Percentiles rank a stretch among this genome's conserved stretches.
phyloP scores from a whole-genome alignment of 345 rosid species.

The Punica granatum region DNA sequence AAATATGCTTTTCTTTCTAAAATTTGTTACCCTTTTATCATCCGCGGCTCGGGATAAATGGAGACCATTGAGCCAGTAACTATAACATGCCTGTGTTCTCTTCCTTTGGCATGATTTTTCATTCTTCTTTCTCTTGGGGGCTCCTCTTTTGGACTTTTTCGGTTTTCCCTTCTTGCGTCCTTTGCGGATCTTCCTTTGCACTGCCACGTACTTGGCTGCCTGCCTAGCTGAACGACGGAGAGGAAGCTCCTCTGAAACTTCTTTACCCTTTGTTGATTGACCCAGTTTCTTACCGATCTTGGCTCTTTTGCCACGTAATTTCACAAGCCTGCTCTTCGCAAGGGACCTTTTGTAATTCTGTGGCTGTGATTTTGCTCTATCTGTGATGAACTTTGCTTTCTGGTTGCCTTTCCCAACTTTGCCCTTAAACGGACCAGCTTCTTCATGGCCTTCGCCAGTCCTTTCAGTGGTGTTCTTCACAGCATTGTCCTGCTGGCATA shows the following conservation, averaged over 20 bases:
- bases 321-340: slow-evolving; percentile 26
- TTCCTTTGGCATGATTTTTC: slow-evolving; percentile 40
- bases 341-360: slow-evolving; percentile 25
- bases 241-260: slow-evolving; percentile 45
- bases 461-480: slow-evolving; percentile 19
- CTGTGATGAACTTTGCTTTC: slow-evolving; percentile 18
- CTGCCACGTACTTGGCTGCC: slow-evolving; percentile 30
- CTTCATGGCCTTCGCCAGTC: slow-evolving; percentile 26
- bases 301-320: slow-evolving; percentile 16
- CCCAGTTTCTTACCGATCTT: slow-evolving; percentile 8
- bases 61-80: slow-evolving; percentile 91
- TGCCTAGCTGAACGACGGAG: slow-evolving; percentile 80
- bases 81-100: slow-evolving; percentile 47
- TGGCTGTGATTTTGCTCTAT: slow-evolving; percentile 28
- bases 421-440: slow-evolving; percentile 25
- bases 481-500: slow-evolving; percentile 41
- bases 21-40: slow-evolving; percentile 60
- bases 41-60: slow-evolving; percentile 50
- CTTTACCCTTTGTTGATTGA: slow-evolving; percentile 34
- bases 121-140: slow-evolving; percentile 34
- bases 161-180: slow-evolving; percentile 30
- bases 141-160: slow-evolving; percentile 23
- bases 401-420: slow-evolving; percentile 24
- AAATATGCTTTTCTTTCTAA: slow-evolving; percentile 35
- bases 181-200: slow-evolving; percentile 33